These are phyloP conservation scores for Leucocoprinus sp. DNA, from an alignment of 768 basidiomycete genomes.

Conservation along the genomic window DNA sequence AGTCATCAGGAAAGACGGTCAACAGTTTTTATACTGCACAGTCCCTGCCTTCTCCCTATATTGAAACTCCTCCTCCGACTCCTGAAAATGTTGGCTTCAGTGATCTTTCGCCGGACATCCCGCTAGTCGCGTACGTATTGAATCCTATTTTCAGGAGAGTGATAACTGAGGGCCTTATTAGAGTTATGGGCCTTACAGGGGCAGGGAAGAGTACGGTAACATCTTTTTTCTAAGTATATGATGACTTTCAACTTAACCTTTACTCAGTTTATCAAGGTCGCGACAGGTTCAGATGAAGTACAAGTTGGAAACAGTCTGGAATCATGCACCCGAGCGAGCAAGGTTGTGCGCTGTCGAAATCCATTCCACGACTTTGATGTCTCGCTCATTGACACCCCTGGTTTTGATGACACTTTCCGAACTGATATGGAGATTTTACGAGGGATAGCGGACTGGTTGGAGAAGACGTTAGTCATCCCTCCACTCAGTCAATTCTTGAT, in stretches of 20 bases:
- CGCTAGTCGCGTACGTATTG: conserved; percentile 15
- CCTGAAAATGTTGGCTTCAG: neutral
- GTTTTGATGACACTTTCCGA: conserved; percentile 20
- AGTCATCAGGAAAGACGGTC: neutral
- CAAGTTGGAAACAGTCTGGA: conserved; percentile 17
- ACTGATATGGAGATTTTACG: conserved; percentile 18
- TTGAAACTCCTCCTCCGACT: neutral
- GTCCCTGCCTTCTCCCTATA: neutral
- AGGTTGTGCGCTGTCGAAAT: conserved; percentile 14
- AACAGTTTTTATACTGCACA: neutral
- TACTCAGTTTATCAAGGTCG: conserved; percentile 19
- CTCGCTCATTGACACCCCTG: conserved; percentile 24
- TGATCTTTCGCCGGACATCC: neutral
- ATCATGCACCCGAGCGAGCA: conserved; percentile 18
- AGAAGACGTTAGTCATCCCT: conserved; percentile 15
- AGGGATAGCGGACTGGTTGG: conserved; percentile 21
- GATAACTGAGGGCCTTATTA: neutral
- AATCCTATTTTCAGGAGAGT: too few species aligned
- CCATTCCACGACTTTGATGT: conserved; percentile 11
- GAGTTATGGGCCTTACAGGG: conserved; percentile 21
- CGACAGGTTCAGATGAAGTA: conserved; percentile 13
- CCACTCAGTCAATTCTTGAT: neutral
- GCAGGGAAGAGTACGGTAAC: conserved; percentile 19
- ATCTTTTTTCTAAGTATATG: neutral
- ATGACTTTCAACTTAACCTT: neutral